Conservation (phyloP, 805 yeast genomes). For the Candida caryicola region DNA sequence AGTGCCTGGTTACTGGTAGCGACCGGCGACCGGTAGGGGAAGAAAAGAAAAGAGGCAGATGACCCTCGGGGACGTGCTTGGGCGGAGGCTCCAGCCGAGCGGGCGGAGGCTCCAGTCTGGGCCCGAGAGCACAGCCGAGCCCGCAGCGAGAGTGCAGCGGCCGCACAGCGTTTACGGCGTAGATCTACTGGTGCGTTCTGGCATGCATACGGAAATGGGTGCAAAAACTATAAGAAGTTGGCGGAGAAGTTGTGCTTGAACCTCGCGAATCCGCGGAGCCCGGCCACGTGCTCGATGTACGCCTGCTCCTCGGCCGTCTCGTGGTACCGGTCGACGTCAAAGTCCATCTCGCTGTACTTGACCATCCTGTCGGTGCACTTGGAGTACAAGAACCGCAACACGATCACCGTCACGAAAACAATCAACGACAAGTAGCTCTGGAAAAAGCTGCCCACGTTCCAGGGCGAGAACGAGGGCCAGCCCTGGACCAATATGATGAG, state of each 20-base stretch:
- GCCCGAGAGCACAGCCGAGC: no score
- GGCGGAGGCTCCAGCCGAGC: no score
- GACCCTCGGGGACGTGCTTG: no score
- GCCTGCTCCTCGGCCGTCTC: conserved; percentile 49
- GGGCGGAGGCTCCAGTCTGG: no score
- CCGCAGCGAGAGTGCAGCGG: no score
- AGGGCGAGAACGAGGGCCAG: conserved; percentile 50
- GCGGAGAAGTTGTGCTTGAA: conserved; percentile 30
- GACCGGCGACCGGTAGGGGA: no score
- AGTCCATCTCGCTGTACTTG: conserved; percentile 48
- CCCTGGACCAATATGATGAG: conserved; percentile 53
- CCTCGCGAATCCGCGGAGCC: conserved; percentile 44
- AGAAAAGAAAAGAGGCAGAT: no score
- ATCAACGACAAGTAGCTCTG: conserved; percentile 44
- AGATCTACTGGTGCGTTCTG: no score
- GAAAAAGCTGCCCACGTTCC: conserved; percentile 41
- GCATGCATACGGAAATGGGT: no score
- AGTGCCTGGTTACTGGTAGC: no score
- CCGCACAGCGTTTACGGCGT: no score
- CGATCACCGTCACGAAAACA: conserved; percentile 45
- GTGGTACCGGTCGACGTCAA: conserved; percentile 49
- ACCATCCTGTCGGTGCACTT: conserved; percentile 41
- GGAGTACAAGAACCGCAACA: conserved; percentile 40
- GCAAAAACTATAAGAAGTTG: conserved; percentile 28
- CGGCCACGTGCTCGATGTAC: conserved; percentile 35